Evolutionary conservation across 148 eudicot genomes (phyloP).

Genomic region (Rhododendron mucronatum): DNA sequence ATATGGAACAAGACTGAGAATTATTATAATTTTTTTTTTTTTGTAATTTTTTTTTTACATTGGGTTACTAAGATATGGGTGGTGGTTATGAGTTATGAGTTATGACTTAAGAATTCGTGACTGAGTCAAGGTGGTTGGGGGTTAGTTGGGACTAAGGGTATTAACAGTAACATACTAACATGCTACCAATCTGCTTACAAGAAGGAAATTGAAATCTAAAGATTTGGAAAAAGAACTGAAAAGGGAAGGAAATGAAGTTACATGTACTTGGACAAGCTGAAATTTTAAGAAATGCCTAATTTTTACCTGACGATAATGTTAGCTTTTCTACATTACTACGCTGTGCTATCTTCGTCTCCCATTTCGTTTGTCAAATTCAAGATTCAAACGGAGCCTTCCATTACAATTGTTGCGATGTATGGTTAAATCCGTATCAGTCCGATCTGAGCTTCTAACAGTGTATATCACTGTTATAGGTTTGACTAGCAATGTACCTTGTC

Average conservation of each 20-base stretch:
- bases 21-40: background rate
- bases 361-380: background rate
- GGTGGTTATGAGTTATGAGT: background rate
- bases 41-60: background rate
- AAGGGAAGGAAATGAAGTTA: background rate
- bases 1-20: background rate
- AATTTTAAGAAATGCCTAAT: background rate
- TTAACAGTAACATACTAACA: background rate
- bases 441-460: background rate
- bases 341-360: background rate
- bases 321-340: background rate
- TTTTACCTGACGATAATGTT: background rate
- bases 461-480: background rate
- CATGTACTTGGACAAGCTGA: background rate
- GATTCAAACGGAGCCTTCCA: background rate
- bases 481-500: background rate
- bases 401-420: background rate
- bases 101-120: background rate
- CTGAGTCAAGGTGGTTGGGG: background rate
- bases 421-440: background rate
- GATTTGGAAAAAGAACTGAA: background rate
- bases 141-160: background rate
- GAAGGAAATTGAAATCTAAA: too few relatives aligned
- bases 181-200: background rate
- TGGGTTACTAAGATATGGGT: background rate